These are phyloP conservation scores for Hanseniaspora sp. DNA, from an alignment of 1,139 yeast species.

Conservation along the genomic window DNA sequence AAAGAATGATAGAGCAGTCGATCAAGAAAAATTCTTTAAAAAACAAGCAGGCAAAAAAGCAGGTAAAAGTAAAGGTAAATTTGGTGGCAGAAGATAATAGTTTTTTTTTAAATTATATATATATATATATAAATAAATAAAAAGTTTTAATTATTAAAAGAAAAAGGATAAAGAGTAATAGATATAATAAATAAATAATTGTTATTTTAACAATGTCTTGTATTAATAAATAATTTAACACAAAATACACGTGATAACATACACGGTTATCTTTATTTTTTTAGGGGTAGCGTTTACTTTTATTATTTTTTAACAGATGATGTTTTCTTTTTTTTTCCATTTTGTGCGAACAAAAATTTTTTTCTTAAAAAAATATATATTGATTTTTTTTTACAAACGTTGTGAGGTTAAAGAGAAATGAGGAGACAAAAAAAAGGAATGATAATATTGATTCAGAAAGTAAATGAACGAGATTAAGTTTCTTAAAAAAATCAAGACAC, in stretches of 20 bases:
- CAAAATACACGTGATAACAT: not conserved
- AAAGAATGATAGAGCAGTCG: constrained; percentile 46
- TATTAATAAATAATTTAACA: not conserved
- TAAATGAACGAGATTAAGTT: no score
- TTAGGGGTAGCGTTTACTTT: not conserved
- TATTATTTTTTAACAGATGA: no score
- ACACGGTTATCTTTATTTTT: not conserved
- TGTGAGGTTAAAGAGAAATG: no score
- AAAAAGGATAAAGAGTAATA: not conserved
- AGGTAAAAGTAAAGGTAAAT: constrained; percentile 21
- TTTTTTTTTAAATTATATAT: not conserved
- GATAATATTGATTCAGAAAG: no score
- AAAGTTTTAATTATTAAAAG: not conserved
- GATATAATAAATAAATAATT: not conserved
- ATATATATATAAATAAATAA: not conserved
- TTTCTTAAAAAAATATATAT: no score
- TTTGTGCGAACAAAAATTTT: no score
- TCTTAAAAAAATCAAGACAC: no score
- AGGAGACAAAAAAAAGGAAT: no score
- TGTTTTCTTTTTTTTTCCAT: no score
- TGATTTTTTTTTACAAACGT: no score
- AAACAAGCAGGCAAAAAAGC: constrained; percentile 29
- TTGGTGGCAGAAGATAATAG: constrained; percentile 11
- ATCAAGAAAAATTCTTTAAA: constrained; percentile 36
- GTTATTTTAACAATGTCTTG: not conserved